Evolutionary conservation across 2,329 filamentous ascomycete species (phyloP), one percentile per base, ranked within the genome.

Genomic region (Claviceps sp.): DNA sequence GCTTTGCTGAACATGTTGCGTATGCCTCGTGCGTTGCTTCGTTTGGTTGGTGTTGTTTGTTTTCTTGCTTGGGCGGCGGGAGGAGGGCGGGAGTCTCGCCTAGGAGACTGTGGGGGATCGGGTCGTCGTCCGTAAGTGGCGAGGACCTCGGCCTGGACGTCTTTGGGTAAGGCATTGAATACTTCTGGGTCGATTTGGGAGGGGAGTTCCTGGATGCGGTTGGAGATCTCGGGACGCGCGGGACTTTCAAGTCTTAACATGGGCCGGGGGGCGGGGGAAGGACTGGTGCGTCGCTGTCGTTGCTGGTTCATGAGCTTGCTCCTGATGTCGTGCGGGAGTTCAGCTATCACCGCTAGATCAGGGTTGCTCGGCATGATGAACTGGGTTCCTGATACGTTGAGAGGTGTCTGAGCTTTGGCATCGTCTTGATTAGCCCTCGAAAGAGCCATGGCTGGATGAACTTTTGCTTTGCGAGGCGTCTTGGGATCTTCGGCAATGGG

Each of bases 321-420:
- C 54, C 88, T 79, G 56, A 97, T 95, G 62, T 95, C 88, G 37
- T 74, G 75, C 0, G 91, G 91, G 3, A 98, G 74, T 61, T 94
- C 89, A 1, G 85, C 85, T 3, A 97, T 68, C 0, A 95, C 84
- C n/a, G 76, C 73, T 0, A 85, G 82, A 62, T 98, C 93, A 2
- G 87, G 78, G 58, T 95, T 87, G 1, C 79, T 79, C 0, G 93
- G 93, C 59, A 98, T 74, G 47, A 97, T 80, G 61, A 98, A 98
- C 61, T 98, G 93, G 0, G 91, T 95, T 2, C 91, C 89, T 3
- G 81, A 74, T 3, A 88, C 78, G 61, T 96, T 95, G 22, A 95
- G 70, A 1, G 83, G 83, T 6, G 77, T 80, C 56, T 77, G 84
- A 22, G 85, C 71, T 67, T 80, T 71, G 57, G 70, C 54, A 64